Conservation (phyloP, 805 yeast genomes). For the Pichia pseudocactophila region DNA sequence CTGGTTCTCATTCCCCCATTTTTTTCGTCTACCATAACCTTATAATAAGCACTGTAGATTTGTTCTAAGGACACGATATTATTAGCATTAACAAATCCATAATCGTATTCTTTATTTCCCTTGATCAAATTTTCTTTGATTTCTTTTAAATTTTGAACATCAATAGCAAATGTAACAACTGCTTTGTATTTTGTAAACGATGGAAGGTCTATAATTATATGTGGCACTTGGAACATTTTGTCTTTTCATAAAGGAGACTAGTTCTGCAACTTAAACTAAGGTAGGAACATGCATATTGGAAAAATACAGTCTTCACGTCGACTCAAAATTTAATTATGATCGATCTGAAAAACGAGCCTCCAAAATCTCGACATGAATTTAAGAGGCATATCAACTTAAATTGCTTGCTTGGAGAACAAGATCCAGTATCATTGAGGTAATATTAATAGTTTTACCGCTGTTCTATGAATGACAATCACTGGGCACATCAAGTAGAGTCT, state of each 20-base stretch:
- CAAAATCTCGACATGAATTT: too few species aligned
- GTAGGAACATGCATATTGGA: too few species aligned
- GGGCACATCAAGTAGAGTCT: slow-evolving; percentile 1
- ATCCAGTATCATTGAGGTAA: too few species aligned
- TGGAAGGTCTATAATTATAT: slow-evolving; percentile 12
- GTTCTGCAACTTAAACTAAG: too few species aligned
- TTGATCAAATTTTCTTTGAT: slow-evolving; percentile 38
- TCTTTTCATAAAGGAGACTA: too few species aligned
- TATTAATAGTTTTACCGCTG: too few species aligned
- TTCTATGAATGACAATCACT: slow-evolving; percentile 1
- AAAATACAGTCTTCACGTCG: too few species aligned
- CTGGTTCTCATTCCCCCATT: slow-evolving; percentile 49
- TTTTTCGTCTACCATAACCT: slow-evolving; percentile 45
- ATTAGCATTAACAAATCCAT: slow-evolving; percentile 55
- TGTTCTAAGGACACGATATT: slow-evolving; percentile 56
- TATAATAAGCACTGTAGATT: slow-evolving; percentile 48
- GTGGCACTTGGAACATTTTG: slow-evolving; percentile 2
- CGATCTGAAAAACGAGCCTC: too few species aligned
- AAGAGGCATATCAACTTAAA: too few species aligned
- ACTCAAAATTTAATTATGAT: too few species aligned
- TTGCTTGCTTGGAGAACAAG: too few species aligned
- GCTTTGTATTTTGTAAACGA: slow-evolving; percentile 16
- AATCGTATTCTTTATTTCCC: slow-evolving; percentile 43
- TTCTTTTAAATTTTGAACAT: slow-evolving; percentile 35
- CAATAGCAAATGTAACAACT: slow-evolving; percentile 31